phyloP scores from a whole-genome alignment of 148 eudicot genomes.

The Suaeda aralocaspica region DNA sequence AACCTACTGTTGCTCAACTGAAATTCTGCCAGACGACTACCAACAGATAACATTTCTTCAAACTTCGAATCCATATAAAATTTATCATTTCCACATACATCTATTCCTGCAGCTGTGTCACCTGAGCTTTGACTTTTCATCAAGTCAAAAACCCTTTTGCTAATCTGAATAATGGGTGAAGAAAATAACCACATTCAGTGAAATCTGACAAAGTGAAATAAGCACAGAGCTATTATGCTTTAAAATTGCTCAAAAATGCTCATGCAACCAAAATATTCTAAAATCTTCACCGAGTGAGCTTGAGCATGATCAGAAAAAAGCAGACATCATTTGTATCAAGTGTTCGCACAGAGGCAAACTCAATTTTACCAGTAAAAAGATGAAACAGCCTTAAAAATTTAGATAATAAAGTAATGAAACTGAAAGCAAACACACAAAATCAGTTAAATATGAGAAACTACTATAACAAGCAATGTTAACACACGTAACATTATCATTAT shows the following conservation, averaged over 20 bases:
- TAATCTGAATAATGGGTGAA: constrained; percentile 48
- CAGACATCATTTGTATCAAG: background rate
- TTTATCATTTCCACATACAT: constrained; percentile 23
- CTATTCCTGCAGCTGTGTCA: constrained; percentile 36
- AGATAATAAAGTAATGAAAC: background rate
- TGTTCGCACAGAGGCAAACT: background rate
- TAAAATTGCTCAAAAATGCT: background rate
- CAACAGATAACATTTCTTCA: constrained; percentile 23
- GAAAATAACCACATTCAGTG: background rate
- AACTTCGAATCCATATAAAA: constrained; percentile 15
- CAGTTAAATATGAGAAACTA: background rate
- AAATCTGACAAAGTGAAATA: constrained; percentile 4
- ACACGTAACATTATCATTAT: background rate
- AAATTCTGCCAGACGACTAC: constrained; percentile 29
- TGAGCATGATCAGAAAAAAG: background rate
- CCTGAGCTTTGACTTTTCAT: constrained; percentile 51
- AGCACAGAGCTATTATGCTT: background rate
- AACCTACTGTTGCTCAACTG: constrained; percentile 20
- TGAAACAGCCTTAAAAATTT: background rate
- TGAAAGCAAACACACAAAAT: background rate
- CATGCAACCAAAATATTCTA: background rate
- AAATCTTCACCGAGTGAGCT: background rate
- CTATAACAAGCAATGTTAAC: background rate
- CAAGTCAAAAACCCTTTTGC: constrained; percentile 80
- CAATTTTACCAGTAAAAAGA: background rate